These are phyloP conservation scores for Sugiyamaella castrensis DNA, from an alignment of 1,139 yeast species.

Conservation along the genomic window DNA sequence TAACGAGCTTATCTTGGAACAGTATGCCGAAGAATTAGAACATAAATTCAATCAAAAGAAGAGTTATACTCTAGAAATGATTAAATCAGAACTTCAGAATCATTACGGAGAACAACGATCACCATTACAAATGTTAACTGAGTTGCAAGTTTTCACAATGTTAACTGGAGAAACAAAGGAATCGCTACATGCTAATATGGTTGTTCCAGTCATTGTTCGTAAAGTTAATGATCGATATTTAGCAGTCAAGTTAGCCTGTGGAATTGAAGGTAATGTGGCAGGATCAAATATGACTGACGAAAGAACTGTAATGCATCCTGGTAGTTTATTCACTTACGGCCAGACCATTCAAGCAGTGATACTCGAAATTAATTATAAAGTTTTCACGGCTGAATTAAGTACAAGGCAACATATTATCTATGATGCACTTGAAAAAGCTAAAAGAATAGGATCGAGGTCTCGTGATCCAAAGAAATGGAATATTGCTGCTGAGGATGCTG, in stretches of 20 bases:
- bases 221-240: constrained; percentile 48
- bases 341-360: constrained; percentile 88
- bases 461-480: constrained; percentile 77
- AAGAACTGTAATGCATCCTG: constrained; percentile 44
- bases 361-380: constrained; percentile 62
- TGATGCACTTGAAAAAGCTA: constrained; percentile 48
- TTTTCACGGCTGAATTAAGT: constrained; percentile 72
- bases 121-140: constrained; percentile 63
- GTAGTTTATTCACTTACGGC: constrained; percentile 54
- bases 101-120: constrained; percentile 84
- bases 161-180: constrained; percentile 82
- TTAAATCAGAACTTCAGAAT: constrained; percentile 81
- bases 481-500: constrained; percentile 65
- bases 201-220: constrained; percentile 73
- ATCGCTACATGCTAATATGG: constrained; percentile 63
- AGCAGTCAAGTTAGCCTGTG: constrained; percentile 68
- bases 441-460: constrained; percentile 17
- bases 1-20: constrained; percentile 83
- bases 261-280: constrained; percentile 66
- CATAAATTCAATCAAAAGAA: constrained; percentile 71
- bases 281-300: constrained; percentile 65
- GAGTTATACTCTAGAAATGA: constrained; percentile 79
- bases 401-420: constrained; percentile 63
- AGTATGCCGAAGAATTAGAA: constrained; percentile 91
- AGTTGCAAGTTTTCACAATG: constrained; percentile 77